A percentile compares a stretch with the other conserved stretches of the same genome.
These are phyloP conservation scores for Fusarium sp. DNA, from an alignment of 2,329 filamentous ascomycete genomes.

Conservation along the genomic window DNA sequence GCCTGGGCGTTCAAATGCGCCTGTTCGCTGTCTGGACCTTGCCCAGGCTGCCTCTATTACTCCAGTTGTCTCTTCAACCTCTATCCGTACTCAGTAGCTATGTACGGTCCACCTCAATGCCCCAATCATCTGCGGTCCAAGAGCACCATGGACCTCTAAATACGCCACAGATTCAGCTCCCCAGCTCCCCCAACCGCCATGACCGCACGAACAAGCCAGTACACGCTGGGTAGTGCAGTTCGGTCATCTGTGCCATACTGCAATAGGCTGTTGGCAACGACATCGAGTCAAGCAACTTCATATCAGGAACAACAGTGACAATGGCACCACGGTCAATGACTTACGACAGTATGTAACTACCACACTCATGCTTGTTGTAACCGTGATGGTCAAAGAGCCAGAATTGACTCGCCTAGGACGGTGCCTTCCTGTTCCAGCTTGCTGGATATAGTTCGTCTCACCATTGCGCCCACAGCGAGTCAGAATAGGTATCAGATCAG, in stretches of 20 bases:
- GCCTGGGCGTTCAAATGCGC: slow-evolving; percentile 39
- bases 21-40: slow-evolving; percentile 32
- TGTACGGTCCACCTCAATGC: neutral
- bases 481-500: slow-evolving; percentile 42
- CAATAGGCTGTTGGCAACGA: slow-evolving; percentile 15
- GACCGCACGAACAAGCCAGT: slow-evolving; percentile 26
- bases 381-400: slow-evolving; percentile 15
- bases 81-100: neutral
- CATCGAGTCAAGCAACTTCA: slow-evolving; percentile 33
- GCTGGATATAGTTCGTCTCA: slow-evolving; percentile 30
- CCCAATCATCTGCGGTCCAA: neutral
- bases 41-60: slow-evolving; percentile 8
- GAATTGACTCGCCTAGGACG: slow-evolving; percentile 25
- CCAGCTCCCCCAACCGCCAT: slow-evolving; percentile 4
- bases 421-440: slow-evolving; percentile 30
- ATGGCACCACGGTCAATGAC: slow-evolving; percentile 4
- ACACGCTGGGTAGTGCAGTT: slow-evolving; percentile 23
- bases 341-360: neutral
- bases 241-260: slow-evolving; percentile 25
- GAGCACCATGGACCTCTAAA: slow-evolving; percentile 13
- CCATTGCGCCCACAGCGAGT: slow-evolving; percentile 39
- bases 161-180: slow-evolving; percentile 33
- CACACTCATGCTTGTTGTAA: slow-evolving; percentile 9
- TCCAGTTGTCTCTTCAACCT: neutral
- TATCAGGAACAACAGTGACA: slow-evolving; percentile 4